Evolutionary conservation across 2,329 filamentous ascomycete genomes (phyloP), one percentile per base, ranked within the genome.

Genomic region (Colletotrichum plurivorum): DNA sequence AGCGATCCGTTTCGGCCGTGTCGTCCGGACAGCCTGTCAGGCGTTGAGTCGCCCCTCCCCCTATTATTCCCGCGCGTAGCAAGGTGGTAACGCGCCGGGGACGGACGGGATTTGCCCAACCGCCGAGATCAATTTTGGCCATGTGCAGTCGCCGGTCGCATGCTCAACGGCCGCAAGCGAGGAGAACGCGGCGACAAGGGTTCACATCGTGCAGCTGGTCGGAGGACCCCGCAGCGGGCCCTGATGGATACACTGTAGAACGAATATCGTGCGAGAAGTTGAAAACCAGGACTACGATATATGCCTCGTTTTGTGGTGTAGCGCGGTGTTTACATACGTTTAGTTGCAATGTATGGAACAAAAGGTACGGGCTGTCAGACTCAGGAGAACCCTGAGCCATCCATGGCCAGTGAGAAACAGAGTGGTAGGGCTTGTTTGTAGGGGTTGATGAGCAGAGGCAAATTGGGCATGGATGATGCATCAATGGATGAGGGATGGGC

Each of bases 21-120:
- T 64, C 48, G 60, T 68, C 61, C 60, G 65, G 60, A 25, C 65
- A 64, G 46, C 45, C 65, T 52, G 39, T 45, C 45, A 56, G 39
- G 20, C 53, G 36, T 46, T 27, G 18, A 56, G 20, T 55, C 45
- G 46, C 59, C 45, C 54, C 31, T 39, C 22, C 67, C 61, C 62
- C 56, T 61, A 52, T 67, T 61, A 52, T 67, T 66, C 55, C 45
- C 43, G 36, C 62, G 66, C 62, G 54, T 56, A 31, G 49, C 66
- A 31, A 69, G 55, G 51, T 5, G 45, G 62, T 56, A 67, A 55
- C 49, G 54, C 55, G 62, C 63, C 63, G 55, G 55, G 55, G 55
- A 45, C 36, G 48, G 56, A 27, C 62, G 55, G 62, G 63, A 56
- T 69, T 66, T 61, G 55, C 56, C n/a, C 56, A 60, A 52, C 56